A percentile compares a stretch with the other conserved stretches of the same genome.
phyloP scores from a whole-genome alignment of 2,329 filamentous ascomycete species.

The Neocatenulostroma microsporum region DNA sequence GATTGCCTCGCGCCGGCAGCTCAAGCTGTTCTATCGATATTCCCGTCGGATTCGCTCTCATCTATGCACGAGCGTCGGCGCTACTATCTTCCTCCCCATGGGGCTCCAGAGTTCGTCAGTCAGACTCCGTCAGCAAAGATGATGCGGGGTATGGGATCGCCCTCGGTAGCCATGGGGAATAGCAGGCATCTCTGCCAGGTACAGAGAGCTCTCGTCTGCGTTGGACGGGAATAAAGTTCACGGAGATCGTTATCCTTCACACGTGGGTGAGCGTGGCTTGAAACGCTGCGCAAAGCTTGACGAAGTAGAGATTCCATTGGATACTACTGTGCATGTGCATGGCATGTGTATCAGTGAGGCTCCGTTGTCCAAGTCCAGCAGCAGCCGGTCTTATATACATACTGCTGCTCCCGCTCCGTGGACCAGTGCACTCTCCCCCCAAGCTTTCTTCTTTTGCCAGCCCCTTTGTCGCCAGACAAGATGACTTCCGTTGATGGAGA shows the following conservation, averaged over 20 bases:
- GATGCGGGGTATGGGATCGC: too few relatives aligned
- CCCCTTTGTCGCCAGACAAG: not conserved
- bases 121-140: too few relatives aligned
- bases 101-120: too few relatives aligned
- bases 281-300: not conserved
- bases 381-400: not conserved
- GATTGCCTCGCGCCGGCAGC: too few relatives aligned
- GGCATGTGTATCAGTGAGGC: not conserved
- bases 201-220: not conserved
- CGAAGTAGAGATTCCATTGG: not conserved
- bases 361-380: not conserved
- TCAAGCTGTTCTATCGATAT: too few relatives aligned
- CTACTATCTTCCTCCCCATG: too few relatives aligned
- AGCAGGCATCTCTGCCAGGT: not conserved
- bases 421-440: not conserved
- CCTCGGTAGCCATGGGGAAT: slow-evolving; percentile 1
- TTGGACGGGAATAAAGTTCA: not conserved
- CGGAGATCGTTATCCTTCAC: slow-evolving; percentile 1
- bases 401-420: not conserved
- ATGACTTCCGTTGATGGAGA: not conserved
- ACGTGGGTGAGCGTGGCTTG: too few relatives aligned
- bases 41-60: too few relatives aligned
- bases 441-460: not conserved
- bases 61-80: too few relatives aligned
- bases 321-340: not conserved